Evolutionary conservation across 495 filamentous ascomycete species (phyloP).

Genomic region (Annulohypoxylon maeteangense): DNA sequence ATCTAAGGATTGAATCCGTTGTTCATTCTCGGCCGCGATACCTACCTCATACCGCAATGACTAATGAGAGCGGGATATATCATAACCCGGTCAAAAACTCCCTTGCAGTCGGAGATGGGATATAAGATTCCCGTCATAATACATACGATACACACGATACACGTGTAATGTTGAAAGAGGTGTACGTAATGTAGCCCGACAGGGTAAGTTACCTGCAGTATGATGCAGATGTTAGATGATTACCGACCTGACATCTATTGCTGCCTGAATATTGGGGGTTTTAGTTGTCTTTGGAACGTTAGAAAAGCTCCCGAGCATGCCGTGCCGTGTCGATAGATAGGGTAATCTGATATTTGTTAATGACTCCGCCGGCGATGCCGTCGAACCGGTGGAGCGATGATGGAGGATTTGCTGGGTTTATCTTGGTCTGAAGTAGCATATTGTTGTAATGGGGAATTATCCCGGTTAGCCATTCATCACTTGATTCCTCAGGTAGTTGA

Average conservation of each 20-base stretch:
- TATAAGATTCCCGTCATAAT: slow-evolving; percentile 2
- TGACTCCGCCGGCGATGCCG: slow-evolving; percentile 50
- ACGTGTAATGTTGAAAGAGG: slow-evolving; percentile 11
- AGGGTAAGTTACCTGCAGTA: slow-evolving; percentile 27
- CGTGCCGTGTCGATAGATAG: slow-evolving; percentile 30
- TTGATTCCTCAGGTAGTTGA: slow-evolving; percentile 39
- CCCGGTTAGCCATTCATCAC: slow-evolving; percentile 32
- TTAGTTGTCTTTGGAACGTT: not conserved
- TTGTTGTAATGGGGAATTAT: slow-evolving; percentile 33
- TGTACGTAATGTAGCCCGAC: slow-evolving; percentile 32
- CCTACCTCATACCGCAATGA: too few species aligned
- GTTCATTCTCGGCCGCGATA: slow-evolving; percentile 1
- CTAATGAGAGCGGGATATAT: not conserved
- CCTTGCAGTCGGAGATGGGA: slow-evolving; percentile 7
- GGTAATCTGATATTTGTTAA: slow-evolving; percentile 48
- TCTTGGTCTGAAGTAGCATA: slow-evolving; percentile 34
- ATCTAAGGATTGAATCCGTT: slow-evolving; percentile 1
- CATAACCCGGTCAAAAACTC: not conserved
- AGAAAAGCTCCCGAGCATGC: slow-evolving; percentile 26
- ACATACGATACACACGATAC: too few species aligned
- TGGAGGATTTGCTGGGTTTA: slow-evolving; percentile 37
- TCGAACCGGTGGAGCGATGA: slow-evolving; percentile 36
- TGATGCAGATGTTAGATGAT: slow-evolving; percentile 13
- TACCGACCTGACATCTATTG: slow-evolving; percentile 15
- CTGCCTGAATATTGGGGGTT: slow-evolving; percentile 38